Evolutionary conservation across 768 basidiomycete genomes (phyloP), one percentile per base, ranked within the genome.

Genomic region (Rhizopogon vesiculosus): DNA sequence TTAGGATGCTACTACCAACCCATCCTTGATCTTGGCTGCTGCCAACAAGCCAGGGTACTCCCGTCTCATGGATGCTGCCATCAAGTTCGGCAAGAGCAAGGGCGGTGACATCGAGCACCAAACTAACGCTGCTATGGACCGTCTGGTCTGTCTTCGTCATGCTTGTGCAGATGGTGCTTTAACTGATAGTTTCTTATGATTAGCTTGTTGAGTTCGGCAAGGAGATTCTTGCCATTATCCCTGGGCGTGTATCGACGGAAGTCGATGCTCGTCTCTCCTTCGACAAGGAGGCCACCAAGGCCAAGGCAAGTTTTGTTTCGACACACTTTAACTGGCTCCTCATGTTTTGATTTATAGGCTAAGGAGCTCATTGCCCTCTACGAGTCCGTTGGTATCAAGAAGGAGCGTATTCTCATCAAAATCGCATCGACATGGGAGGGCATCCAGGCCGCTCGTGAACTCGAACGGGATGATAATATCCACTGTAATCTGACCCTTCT

Each of bases 401-500:
- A 90, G 76, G 94, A 98, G 42, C 92, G 97, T 60, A 79, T 99
- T 59, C 80, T 99, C 64, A 98, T 99, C 85, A 99, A 99, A 81
- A 98, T 99, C 69, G 97, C 96, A 31, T 96, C 97, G 41, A 95
- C 95, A 46, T 99, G 93, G 91, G 97, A 98, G 76, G 97, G 97
- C 75, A 99, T 99, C 77, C 96, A 99, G 74, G 97, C 97, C 57
- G 97, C 97, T 39, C 86, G 93, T 60, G 88, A 95, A 74, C 87
- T 99, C 62, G 97, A 99, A 79, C 73, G 81, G 58, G 89, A 96
- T 63, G 86, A 97, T 56, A 82, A 81, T 59, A 98, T 99, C 74
- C 95, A 96, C 85, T 98, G 94, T 82, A 98, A 99, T 78, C 85
- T 99, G 62, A 99, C 97, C 50, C 89, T 99, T 64, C 86, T 98